Conservation (phyloP, 192 early-diverging fungal genomes). For the Chytriomyces sp. region DNA sequence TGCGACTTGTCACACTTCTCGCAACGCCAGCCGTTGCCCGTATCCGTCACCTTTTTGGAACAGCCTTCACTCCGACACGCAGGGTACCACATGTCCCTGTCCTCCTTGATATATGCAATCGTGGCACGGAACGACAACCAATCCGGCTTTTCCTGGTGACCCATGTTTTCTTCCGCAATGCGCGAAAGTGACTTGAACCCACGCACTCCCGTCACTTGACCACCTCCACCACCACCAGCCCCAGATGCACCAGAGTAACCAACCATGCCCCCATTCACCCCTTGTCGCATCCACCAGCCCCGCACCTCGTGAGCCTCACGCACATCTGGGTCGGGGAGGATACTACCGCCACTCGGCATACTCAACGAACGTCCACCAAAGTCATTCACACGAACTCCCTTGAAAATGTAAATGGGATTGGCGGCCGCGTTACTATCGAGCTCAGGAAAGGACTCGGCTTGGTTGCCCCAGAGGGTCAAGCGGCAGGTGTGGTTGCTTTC, state of each 20-base stretch:
- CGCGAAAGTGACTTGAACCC: constrained; percentile 67
- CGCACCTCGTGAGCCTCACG: constrained; percentile 70
- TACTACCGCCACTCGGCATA: constrained; percentile 43
- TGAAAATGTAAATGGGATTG: constrained; percentile 74
- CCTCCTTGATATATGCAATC: constrained; percentile 70
- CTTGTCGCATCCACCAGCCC: constrained; percentile 63
- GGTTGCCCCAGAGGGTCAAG: constrained; percentile 85
- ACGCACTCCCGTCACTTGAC: constrained; percentile 33
- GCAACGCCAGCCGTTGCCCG: constrained; percentile 76
- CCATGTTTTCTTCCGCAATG: constrained; percentile 71
- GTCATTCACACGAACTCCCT: constrained; percentile 84
- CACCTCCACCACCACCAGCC: constrained; percentile 28
- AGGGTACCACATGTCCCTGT: constrained; percentile 76
- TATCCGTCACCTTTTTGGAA: constrained; percentile 86
- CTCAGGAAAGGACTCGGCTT: constrained; percentile 67
- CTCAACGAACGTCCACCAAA: constrained; percentile 76
- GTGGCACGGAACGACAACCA: constrained; percentile 68
- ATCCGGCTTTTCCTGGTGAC: constrained; percentile 61
- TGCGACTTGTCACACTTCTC: constrained; percentile 81
- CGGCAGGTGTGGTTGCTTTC: constrained; percentile 67
- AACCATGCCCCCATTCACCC: neutral
- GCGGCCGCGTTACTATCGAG: constrained; percentile 16
- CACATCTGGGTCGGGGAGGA: constrained; percentile 74
- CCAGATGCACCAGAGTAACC: constrained; percentile 19
- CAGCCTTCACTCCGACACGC: constrained; percentile 79